phyloP scores from a whole-genome alignment of 805 yeast species.

The Lachancea sp. region DNA sequence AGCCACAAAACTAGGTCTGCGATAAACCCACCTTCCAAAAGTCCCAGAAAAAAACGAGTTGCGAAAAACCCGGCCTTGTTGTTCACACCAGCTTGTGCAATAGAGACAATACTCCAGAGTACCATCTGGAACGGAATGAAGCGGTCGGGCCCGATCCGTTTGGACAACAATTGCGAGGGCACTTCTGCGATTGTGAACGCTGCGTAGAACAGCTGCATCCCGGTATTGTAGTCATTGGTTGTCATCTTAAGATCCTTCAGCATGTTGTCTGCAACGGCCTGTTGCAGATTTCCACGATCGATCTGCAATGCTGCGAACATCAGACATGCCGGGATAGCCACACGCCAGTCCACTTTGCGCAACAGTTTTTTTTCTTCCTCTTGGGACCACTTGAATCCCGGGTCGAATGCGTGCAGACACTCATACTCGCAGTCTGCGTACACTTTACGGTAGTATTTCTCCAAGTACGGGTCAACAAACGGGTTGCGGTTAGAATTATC shows the following conservation, averaged over 20 bases:
- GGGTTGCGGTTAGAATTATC: conserved; percentile 9
- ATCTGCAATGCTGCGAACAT: conserved; percentile 53
- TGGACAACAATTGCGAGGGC: conserved; percentile 59
- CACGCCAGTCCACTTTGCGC: conserved; percentile 47
- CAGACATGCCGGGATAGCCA: conserved; percentile 49
- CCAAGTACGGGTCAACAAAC: conserved; percentile 38
- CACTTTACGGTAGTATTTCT: conserved; percentile 38
- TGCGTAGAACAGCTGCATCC: conserved; percentile 46
- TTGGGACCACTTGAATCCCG: conserved; percentile 46
- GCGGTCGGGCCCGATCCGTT: conserved; percentile 53
- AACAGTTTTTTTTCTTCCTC: conserved; percentile 45
- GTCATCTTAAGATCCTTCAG: conserved; percentile 45
- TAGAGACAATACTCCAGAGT: conserved; percentile 52
- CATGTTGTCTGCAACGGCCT: conserved; percentile 54
- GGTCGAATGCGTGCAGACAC: conserved; percentile 48
- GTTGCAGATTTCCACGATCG: conserved; percentile 51
- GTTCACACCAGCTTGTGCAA: conserved; percentile 42
- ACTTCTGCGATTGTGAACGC: conserved; percentile 53
- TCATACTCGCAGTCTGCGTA: conserved; percentile 49
- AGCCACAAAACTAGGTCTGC: conserved; percentile 60
- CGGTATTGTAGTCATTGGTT: conserved; percentile 52
- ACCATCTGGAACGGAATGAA: conserved; percentile 55
- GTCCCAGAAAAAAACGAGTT: conserved; percentile 47
- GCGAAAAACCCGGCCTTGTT: conserved; percentile 39
- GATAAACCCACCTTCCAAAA: conserved; percentile 61